These are phyloP conservation scores for Colletotrichum ledebouriae DNA, from an alignment of 2,329 filamentous ascomycete species.

Conservation along the genomic window DNA sequence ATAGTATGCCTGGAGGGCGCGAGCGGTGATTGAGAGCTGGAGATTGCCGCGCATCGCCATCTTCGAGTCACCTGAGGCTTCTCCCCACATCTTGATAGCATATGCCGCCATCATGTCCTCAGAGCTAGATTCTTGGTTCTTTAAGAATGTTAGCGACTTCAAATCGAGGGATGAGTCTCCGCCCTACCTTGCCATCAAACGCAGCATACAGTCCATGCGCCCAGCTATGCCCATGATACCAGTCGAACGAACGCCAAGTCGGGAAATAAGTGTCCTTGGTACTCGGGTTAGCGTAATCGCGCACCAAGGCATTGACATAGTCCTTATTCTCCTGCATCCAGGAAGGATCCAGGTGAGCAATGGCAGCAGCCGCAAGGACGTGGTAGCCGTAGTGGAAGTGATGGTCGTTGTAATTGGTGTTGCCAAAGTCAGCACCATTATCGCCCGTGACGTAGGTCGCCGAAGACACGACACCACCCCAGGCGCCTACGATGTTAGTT, in stretches of 20 bases:
- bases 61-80: constrained; percentile 78
- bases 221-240: constrained; percentile 96
- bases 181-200: constrained; percentile 75
- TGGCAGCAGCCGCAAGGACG: constrained; percentile 86
- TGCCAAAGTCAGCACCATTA: constrained; percentile 85
- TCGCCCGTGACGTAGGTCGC: constrained; percentile 80
- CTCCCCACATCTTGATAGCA: constrained; percentile 94
- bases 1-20: constrained; percentile 84
- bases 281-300: constrained; percentile 85
- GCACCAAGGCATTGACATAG: constrained; percentile 86
- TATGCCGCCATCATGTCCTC: constrained; percentile 92
- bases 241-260: constrained; percentile 87
- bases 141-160: constrained; percentile 10
- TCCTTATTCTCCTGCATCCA: constrained; percentile 82
- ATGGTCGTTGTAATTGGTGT: constrained; percentile 85
- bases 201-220: constrained; percentile 82
- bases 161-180: too few species aligned
- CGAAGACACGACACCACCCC: constrained; percentile 85
- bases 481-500: constrained; percentile 62
- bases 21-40: constrained; percentile 83
- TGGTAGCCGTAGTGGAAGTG: constrained; percentile 90
- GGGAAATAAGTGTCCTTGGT: constrained; percentile 81
- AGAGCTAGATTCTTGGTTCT: constrained; percentile 86
- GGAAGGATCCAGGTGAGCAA: constrained; percentile 80
- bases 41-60: constrained; percentile 87